These are phyloP conservation scores for Candida quercuum DNA, from an alignment of 805 yeast species.

Conservation along the genomic window DNA sequence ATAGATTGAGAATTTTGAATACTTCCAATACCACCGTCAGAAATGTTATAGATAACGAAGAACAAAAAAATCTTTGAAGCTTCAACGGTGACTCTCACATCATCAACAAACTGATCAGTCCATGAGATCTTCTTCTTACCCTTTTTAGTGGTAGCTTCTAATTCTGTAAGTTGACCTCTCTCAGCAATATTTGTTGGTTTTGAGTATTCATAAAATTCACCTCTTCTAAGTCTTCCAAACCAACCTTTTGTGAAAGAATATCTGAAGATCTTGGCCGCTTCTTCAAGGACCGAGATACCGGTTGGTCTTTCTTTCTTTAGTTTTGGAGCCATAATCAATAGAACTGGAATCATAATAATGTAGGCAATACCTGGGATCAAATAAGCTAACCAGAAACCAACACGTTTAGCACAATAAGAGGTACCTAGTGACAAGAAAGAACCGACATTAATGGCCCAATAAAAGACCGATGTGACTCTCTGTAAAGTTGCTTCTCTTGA, in stretches of 20 bases:
- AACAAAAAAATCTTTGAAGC: slow-evolving; percentile 72
- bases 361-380: slow-evolving; percentile 62
- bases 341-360: slow-evolving; percentile 44
- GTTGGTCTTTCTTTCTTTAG: slow-evolving; percentile 24
- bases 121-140: slow-evolving; percentile 35
- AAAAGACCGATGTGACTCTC: slow-evolving; percentile 70
- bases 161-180: slow-evolving; percentile 24
- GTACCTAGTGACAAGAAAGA: slow-evolving; percentile 73
- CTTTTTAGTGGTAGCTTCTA: slow-evolving; percentile 15
- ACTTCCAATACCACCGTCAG: slow-evolving; percentile 57
- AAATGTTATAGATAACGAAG: slow-evolving; percentile 72
- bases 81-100: slow-evolving; percentile 55
- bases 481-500: slow-evolving; percentile 71
- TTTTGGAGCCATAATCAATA: slow-evolving; percentile 27
- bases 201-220: slow-evolving; percentile 48
- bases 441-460: slow-evolving; percentile 72
- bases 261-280: slow-evolving; percentile 34
- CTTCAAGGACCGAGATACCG: slow-evolving; percentile 37
- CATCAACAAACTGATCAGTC: slow-evolving; percentile 70
- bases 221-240: slow-evolving; percentile 33
- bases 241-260: slow-evolving; percentile 39
- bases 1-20: slow-evolving; percentile 49
- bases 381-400: slow-evolving; percentile 74
- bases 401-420: slow-evolving; percentile 59
- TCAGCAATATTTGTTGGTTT: slow-evolving; percentile 52